Evolutionary conservation across 345 rosid species (phyloP).

Genomic region (Rubroshorea leprosula): DNA sequence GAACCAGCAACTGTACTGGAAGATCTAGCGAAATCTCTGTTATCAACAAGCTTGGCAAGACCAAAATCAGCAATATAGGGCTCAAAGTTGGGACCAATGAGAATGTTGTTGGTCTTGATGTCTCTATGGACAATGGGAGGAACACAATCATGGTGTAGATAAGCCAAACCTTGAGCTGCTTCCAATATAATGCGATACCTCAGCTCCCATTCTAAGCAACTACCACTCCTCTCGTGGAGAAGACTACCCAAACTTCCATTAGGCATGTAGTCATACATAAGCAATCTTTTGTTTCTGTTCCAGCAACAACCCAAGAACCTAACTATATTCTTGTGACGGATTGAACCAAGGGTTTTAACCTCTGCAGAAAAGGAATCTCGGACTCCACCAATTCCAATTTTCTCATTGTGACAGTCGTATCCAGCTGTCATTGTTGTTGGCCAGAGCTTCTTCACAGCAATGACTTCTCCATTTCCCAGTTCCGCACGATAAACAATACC

Average conservation of each 20-base stretch:
- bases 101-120: slow-evolving; percentile 89
- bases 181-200: slow-evolving; percentile 69
- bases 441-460: slow-evolving; percentile 90
- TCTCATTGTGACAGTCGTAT: slow-evolving; percentile 31
- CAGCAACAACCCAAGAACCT: slow-evolving; percentile 82
- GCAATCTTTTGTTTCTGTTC: slow-evolving; percentile 72
- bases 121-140: slow-evolving; percentile 93
- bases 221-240: slow-evolving; percentile 59
- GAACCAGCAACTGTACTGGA: slow-evolving; percentile 92
- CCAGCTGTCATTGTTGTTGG: slow-evolving; percentile 37
- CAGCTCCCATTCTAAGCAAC: slow-evolving; percentile 67
- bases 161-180: slow-evolving; percentile 87
- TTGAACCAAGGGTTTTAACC: slow-evolving; percentile 77
- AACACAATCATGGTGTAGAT: slow-evolving; percentile 84
- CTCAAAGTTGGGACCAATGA: slow-evolving; percentile 74
- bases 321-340: slow-evolving; percentile 88
- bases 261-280: slow-evolving; percentile 79
- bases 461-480: slow-evolving; percentile 51
- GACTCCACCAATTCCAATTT: slow-evolving; percentile 46
- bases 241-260: slow-evolving; percentile 84
- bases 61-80: slow-evolving; percentile 93
- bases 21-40: slow-evolving; percentile 67
- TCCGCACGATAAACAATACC: slow-evolving; percentile 81
- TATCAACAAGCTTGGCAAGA: slow-evolving; percentile 76
- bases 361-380: slow-evolving; percentile 87